phyloP scores from a whole-genome alignment of 768 basidiomycete species.

The Porpolomopsis calyptriformis region DNA sequence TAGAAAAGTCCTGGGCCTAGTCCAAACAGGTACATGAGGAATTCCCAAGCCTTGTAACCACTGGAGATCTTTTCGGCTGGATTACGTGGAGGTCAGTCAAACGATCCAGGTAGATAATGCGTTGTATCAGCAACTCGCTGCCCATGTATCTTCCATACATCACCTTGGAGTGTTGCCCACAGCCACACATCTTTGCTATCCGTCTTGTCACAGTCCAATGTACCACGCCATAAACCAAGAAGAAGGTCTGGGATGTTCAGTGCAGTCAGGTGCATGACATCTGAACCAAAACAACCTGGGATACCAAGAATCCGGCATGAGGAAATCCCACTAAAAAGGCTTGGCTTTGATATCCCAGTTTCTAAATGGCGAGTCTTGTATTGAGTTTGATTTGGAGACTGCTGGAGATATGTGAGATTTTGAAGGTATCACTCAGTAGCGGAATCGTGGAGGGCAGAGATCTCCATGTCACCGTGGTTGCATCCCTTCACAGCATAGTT shows the following conservation, averaged over 20 bases:
- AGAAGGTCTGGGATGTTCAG: conserved; percentile 28
- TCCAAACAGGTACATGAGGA: conserved; percentile 9
- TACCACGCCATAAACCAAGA: conserved; percentile 11
- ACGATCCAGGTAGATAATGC: conserved; percentile 6
- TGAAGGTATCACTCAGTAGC: no score
- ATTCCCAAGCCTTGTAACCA: conserved; percentile 14
- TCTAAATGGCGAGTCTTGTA: conserved; percentile 18
- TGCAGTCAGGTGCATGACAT: conserved; percentile 31
- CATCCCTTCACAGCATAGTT: conserved; percentile 17
- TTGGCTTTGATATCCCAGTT: conserved; percentile 27
- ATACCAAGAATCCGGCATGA: conserved; percentile 26
- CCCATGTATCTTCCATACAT: conserved; percentile 15
- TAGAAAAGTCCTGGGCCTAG: conserved; percentile 10
- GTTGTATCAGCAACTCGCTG: conserved; percentile 5
- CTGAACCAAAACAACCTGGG: conserved; percentile 12
- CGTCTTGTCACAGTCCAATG: conserved; percentile 10
- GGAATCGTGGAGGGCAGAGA: no score
- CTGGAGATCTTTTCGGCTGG: no score
- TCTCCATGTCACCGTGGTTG: conserved; percentile 12
- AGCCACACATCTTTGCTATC: conserved; percentile 21
- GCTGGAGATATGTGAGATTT: conserved; percentile 4
- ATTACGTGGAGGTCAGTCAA: conserved; percentile 17
- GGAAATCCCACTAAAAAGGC: conserved; percentile 29
- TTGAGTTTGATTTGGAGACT: conserved; percentile 19
- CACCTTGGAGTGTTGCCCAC: conserved; percentile 17